These are phyloP conservation scores for Fragaria iinumae DNA, from an alignment of 306 rosid genomes.

Conservation along the genomic window DNA sequence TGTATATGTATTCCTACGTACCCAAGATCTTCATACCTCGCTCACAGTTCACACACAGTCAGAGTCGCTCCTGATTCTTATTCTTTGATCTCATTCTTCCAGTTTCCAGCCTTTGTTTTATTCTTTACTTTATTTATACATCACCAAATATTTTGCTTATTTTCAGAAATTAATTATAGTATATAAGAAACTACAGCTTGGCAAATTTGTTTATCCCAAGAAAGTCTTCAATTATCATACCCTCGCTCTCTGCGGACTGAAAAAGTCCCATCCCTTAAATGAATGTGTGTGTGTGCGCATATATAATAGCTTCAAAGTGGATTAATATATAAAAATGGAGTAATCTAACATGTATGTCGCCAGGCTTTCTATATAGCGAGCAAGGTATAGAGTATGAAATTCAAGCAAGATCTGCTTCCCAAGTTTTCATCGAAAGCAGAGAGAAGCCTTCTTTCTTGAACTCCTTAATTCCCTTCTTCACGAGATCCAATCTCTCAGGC, in stretches of 20 bases:
- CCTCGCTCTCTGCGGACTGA: constrained; percentile 1
- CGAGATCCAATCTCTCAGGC: constrained; percentile 56
- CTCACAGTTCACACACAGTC: background rate
- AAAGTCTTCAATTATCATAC: constrained; percentile 16
- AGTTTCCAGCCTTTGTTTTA: background rate
- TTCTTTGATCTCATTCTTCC: constrained; percentile 14
- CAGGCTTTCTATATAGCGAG: constrained; percentile 2
- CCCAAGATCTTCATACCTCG: constrained; percentile 8
- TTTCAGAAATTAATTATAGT: background rate
- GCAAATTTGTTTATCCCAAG: constrained; percentile 24
- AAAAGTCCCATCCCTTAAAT: constrained; percentile 8
- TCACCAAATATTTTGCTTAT: background rate
- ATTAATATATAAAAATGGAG: background rate
- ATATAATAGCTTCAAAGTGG: background rate
- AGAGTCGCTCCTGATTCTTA: background rate
- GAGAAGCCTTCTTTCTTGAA: constrained; percentile 31
- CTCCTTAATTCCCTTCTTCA: constrained; percentile 35
- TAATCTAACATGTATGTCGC: background rate
- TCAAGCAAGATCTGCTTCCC: constrained; percentile 43
- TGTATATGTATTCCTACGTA: background rate
- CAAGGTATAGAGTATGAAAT: constrained; percentile 18
- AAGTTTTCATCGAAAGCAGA: constrained; percentile 43
- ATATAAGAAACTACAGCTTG: background rate
- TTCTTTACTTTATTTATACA: background rate
- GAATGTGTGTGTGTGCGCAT: background rate